Base-by-base conservation (phyloP, 768 basidiomycete species). In the Naganishia antarctica region DNA sequence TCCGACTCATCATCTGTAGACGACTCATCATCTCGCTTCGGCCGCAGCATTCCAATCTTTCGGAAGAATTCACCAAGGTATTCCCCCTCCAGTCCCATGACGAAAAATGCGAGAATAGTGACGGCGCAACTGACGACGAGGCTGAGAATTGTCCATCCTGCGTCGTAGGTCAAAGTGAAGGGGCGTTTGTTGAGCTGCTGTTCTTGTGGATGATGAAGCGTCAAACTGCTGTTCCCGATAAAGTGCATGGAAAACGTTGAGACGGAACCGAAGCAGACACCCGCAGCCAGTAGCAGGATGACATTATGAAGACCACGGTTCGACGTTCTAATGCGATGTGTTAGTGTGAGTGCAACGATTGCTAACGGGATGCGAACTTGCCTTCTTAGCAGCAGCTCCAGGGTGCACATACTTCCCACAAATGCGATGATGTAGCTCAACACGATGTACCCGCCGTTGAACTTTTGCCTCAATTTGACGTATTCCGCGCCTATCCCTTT, bases 221-320 rank as follows among this genome's bases (percentile, higher is more conserved):
- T 70, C 23, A 79, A 67, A 2, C 74, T 69, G 60, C 76, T 75
- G 71, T 79, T 79, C 60, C 77, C 77, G 69, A 79, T 69, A 60
- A 78, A 79, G 64, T 79, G 78, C 76, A 78, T 78, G 50, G 73
- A 70, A 63, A 78, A 78, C n/a, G 75, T 75, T 21, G 75, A 76
- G 41, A 78, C 75, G 3, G 70, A 69, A 12, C 78, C 78, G 34
- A 78, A 78, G 43, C 71, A 73, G 43, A 74, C 51, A 3, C 76
- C 78, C 3, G 78, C 75, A 12, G 71, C 59, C 44, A 72, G 45
- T 4, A 78, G 70, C 4, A 78, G 70, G 4, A 70, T 31, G 18
- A 73, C 66, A 66, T 78, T 78, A 43, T 70, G 67, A 37, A 68
- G 65, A 21, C 78, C 78, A 1, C 59, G 67, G 58, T 77, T 78